phyloP scores from a whole-genome alignment of 75 land plant species.

The Sequoia sempervirens region DNA sequence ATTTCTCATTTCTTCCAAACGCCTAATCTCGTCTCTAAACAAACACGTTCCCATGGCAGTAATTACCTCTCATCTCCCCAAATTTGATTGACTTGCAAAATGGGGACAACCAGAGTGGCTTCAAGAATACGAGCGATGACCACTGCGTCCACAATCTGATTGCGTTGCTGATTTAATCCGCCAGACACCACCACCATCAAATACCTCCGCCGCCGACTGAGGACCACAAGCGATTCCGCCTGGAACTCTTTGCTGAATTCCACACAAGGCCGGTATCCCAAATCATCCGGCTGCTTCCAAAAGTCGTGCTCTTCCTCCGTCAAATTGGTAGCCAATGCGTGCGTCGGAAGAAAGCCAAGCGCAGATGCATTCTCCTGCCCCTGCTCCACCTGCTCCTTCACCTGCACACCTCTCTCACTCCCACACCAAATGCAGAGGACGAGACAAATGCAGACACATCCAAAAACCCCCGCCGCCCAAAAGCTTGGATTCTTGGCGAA shows the following conservation, averaged over 20 bases:
- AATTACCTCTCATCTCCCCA: constrained; percentile 64
- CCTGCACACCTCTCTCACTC: neutral
- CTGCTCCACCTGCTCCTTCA: neutral
- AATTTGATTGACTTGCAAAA: constrained; percentile 75
- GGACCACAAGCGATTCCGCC: constrained; percentile 16
- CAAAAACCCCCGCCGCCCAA: neutral
- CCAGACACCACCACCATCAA: constrained; percentile 82
- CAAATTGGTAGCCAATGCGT: constrained; percentile 3
- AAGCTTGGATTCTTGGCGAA: neutral
- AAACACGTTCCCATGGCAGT: neutral
- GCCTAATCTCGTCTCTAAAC: neutral
- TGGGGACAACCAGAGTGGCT: constrained; percentile 77
- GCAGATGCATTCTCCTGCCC: neutral
- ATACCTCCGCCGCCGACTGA: constrained; percentile 44
- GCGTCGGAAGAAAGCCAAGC: constrained; percentile 6
- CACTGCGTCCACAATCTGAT: constrained; percentile 88
- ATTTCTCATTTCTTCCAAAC: neutral
- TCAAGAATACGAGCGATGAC: constrained; percentile 88
- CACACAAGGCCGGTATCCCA: constrained; percentile 67
- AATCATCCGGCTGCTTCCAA: constrained; percentile 76
- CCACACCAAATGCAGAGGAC: neutral
- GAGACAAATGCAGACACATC: neutral
- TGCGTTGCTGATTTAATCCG: constrained; percentile 85
- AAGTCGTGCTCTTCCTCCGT: constrained; percentile 51
- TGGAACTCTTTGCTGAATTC: constrained; percentile 46